Evolutionary conservation across 2,329 filamentous ascomycete genomes (phyloP).

Genomic region (Ophiostoma piceae): DNA sequence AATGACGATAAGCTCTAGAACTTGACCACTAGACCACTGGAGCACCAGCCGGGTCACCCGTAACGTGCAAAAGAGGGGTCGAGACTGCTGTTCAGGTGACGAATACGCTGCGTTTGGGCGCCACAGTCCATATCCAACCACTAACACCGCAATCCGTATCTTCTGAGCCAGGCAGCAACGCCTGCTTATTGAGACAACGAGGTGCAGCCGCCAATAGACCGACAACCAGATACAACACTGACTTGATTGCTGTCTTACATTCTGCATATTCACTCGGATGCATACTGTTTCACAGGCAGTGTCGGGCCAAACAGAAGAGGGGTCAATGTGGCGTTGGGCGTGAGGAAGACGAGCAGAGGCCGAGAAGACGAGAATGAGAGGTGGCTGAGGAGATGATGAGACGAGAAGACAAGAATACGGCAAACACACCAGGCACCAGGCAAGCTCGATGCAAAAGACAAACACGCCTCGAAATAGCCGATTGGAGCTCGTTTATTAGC

Average conservation of each 20-base stretch:
- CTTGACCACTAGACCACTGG: neutral
- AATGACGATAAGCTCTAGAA: neutral
- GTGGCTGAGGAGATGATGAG: too few species aligned
- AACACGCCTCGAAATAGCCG: neutral
- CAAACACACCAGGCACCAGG: too few species aligned
- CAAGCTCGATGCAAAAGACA: too few species aligned
- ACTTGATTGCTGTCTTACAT: too few species aligned
- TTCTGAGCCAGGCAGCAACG: neutral
- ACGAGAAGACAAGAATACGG: too few species aligned
- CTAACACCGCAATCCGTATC: neutral
- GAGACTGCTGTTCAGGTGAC: slow-evolving; percentile 4
- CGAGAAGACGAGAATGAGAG: neutral
- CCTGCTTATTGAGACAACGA: neutral
- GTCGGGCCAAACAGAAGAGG: neutral
- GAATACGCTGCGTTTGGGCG: neutral
- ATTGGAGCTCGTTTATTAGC: neutral
- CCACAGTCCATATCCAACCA: neutral
- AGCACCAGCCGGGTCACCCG: neutral
- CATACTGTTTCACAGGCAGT: too few species aligned
- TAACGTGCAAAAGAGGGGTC: neutral
- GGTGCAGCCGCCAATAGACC: too few species aligned
- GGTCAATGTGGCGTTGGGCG: neutral
- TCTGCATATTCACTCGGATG: too few species aligned
- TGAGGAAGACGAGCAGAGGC: neutral
- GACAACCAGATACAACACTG: too few species aligned